These are phyloP conservation scores for Phyllachora maydis DNA, from an alignment of 2,329 filamentous ascomycete genomes.

Conservation along the genomic window DNA sequence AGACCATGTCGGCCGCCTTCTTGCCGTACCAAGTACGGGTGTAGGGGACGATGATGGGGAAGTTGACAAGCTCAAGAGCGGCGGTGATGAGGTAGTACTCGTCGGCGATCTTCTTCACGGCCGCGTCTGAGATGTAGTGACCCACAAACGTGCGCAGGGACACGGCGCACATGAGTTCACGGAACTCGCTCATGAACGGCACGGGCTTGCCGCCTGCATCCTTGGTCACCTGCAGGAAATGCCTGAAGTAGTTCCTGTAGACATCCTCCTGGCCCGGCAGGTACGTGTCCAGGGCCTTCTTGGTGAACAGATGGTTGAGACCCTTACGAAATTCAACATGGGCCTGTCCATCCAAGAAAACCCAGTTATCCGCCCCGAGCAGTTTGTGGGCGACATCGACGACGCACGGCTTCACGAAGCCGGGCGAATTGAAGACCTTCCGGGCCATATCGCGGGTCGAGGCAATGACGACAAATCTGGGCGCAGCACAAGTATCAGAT, in stretches of 20 bases:
- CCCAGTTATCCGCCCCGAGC: slow-evolving; percentile 82
- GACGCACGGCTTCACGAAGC: slow-evolving; percentile 86
- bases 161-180: slow-evolving; percentile 85
- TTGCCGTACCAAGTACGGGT: slow-evolving; percentile 96
- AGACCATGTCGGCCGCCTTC: slow-evolving; percentile 81
- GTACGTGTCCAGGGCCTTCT: slow-evolving; percentile 69
- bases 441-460: slow-evolving; percentile 87
- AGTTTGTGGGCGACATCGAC: slow-evolving; percentile 91
- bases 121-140: slow-evolving; percentile 79
- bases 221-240: slow-evolving; percentile 57
- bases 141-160: slow-evolving; percentile 95
- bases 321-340: slow-evolving; percentile 97
- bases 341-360: slow-evolving; percentile 85
- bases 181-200: slow-evolving; percentile 81
- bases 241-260: slow-evolving; percentile 69
- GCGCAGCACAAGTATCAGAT: not conserved
- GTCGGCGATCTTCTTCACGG: slow-evolving; percentile 83
- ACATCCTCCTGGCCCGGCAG: slow-evolving; percentile 84
- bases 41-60: slow-evolving; percentile 87
- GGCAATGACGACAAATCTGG: slow-evolving; percentile 88
- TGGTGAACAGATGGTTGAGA: slow-evolving; percentile 84
- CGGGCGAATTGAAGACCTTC: slow-evolving; percentile 89
- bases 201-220: slow-evolving; percentile 51
- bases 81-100: slow-evolving; percentile 96
- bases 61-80: slow-evolving; percentile 92